Evolutionary conservation across 1,284 basidiomycete species (phyloP), one percentile per base, ranked within the genome.

Genomic region (Cystobasidium sp.): DNA sequence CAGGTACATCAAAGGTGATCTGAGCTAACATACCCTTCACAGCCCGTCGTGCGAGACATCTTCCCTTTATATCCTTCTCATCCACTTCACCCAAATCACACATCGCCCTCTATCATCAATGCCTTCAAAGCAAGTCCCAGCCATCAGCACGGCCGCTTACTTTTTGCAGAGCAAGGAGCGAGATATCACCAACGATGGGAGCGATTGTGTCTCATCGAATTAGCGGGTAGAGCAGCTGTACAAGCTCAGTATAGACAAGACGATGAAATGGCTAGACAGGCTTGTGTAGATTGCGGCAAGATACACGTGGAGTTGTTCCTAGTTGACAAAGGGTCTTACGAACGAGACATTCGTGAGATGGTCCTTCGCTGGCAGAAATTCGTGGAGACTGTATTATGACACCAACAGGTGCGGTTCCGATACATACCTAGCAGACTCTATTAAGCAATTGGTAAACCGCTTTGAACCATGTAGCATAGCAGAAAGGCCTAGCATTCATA

Each of bases 271-370:
- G 37, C 22, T 39, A n/a, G 59, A 8, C 43, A 59, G 52, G 43
- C 47, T 43, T 79, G 79, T 62, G 16, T 16, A 1, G 78, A 78
- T 43, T 80, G 79, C 56, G 78, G 76, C 1, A 75, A 75, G 64
- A 55, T 41, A 44, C 79, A 80, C 39, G 44, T 76, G 8, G 79
- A 80, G 55, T 72, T 78, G 46, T 80, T 80, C 44, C 59, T 75
- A 59, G 73, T 78, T 16, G 24, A 53, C 9, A 61, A 24, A 12
- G 75, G 69, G 2, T 72, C 72, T n/a, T 78, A 75, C 24, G 77
- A 78, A 31, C 63, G 37, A 0, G 78, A 76, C 71, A 72, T 77
- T 4, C 31, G 20, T 6, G 76, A 77, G 20, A 62, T 77, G 1
- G 76, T 79, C 6, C 69, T 79, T 63, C 47, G 76, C 51, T 79